Percentiles rank a stretch among this genome's conserved stretches.
phyloP scores from a whole-genome alignment of 768 basidiomycete genomes.

The Solioccasus polychromus region DNA sequence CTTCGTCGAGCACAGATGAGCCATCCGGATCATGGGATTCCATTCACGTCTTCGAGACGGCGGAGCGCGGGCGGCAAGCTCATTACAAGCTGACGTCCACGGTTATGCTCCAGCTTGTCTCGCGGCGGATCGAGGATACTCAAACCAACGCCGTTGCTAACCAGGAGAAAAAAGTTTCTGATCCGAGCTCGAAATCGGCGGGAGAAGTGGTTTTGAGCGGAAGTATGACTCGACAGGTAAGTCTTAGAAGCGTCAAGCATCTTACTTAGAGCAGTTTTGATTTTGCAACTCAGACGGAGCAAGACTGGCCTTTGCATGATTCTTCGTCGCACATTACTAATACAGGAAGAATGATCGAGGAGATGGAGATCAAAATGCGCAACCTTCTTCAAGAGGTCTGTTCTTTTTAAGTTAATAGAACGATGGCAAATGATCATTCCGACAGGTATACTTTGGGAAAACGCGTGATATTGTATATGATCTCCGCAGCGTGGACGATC shows the following conservation, averaged over 20 bases:
- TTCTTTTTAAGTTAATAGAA: constrained; percentile 1
- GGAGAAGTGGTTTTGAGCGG: constrained; percentile 87
- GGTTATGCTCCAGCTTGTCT: constrained; percentile 89
- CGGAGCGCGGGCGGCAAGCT: constrained; percentile 88
- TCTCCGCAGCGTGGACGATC: constrained; percentile 81
- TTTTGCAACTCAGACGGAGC: constrained; percentile 60
- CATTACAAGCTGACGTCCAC: constrained; percentile 98
- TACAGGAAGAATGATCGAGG: constrained; percentile 94
- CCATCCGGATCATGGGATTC: constrained; percentile 95
- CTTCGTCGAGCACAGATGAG: constrained; percentile 50
- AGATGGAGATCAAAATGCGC: constrained; percentile 99
- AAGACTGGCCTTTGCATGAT: constrained; percentile 82
- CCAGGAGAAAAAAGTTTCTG: constrained; percentile 36
- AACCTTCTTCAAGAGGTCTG: constrained; percentile 85
- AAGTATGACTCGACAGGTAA: constrained; percentile 95
- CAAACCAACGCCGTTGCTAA: constrained; percentile 13
- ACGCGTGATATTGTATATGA: constrained; percentile 94
- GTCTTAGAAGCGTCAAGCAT: constrained; percentile 25
- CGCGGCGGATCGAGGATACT: constrained; percentile 38
- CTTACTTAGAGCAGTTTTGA: constrained; percentile 10
- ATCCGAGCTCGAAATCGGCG: constrained; percentile 53
- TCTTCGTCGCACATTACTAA: constrained; percentile 85
- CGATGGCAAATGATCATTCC: constrained; percentile 9
- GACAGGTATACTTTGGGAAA: constrained; percentile 90
- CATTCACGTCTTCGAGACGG: constrained; percentile 94